Evolutionary conservation across 148 eudicot genomes (phyloP).

Genomic region (Arctostaphylos glauca): DNA sequence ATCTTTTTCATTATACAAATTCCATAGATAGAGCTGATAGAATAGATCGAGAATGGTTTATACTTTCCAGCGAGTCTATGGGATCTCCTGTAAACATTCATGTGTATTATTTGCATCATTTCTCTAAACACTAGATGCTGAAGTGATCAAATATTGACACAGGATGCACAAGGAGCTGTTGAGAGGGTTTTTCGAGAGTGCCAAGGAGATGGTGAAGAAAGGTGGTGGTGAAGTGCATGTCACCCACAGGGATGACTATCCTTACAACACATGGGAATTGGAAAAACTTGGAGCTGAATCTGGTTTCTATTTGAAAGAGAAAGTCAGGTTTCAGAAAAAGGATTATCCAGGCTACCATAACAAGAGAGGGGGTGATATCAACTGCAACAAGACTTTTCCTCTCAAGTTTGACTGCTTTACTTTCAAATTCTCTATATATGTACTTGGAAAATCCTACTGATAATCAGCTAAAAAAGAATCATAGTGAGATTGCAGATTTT

Average conservation of each 20-base stretch:
- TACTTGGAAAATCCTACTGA: neutral
- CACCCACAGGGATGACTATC: constrained; percentile 24
- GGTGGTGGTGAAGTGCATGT: constrained; percentile 31
- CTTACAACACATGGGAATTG: constrained; percentile 21
- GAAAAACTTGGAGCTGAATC: constrained; percentile 16
- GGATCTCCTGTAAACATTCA: no score
- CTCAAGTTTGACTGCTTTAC: neutral
- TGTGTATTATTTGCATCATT: no score
- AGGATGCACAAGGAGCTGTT: constrained; percentile 25
- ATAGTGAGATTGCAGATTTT: neutral
- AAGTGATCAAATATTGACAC: neutral
- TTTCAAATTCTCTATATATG: neutral
- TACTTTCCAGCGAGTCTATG: no score
- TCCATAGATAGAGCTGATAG: no score
- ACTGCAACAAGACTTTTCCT: constrained; percentile 15
- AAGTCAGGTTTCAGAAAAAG: constrained; percentile 2
- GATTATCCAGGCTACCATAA: constrained; percentile 31
- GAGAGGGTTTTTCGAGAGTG: constrained; percentile 22
- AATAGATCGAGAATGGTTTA: no score
- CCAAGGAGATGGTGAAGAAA: constrained; percentile 28
- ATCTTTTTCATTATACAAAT: no score
- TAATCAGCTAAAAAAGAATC: neutral
- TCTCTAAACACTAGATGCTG: no score
- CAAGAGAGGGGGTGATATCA: constrained; percentile 26
- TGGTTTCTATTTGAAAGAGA: constrained; percentile 19